phyloP scores from a whole-genome alignment of 2,329 filamentous ascomycete species.

The Davidsoniella virescens region DNA sequence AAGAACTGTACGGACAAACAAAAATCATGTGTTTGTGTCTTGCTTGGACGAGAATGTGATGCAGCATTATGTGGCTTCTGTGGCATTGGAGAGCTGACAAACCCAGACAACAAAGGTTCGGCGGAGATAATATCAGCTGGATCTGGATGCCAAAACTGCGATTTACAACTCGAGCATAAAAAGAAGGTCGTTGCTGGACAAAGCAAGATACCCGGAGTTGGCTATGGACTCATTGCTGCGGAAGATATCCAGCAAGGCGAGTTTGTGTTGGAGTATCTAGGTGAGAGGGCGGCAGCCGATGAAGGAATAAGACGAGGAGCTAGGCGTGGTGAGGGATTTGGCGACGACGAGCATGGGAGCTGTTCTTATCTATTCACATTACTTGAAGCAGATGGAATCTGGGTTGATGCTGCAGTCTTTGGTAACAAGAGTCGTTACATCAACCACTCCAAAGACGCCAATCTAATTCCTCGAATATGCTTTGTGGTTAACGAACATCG shows the following conservation, averaged over 20 bases:
- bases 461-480: conserved; percentile 47
- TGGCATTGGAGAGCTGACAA: conserved; percentile 27
- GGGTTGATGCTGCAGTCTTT: conserved; percentile 59
- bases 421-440: conserved; percentile 74
- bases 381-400: conserved; percentile 42
- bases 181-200: conserved; percentile 53
- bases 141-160: conserved; percentile 54
- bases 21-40: conserved; percentile 52
- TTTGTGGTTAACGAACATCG: conserved; percentile 62
- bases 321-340: conserved; percentile 39
- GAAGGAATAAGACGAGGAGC: conserved; percentile 55
- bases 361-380: conserved; percentile 50
- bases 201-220: conserved; percentile 50
- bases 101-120: conserved; percentile 1
- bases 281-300: conserved; percentile 55
- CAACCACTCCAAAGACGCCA: conserved; percentile 50
- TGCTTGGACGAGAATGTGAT: conserved; percentile 65
- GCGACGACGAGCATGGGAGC: conserved; percentile 40
- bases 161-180: conserved; percentile 49
- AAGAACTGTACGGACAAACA: conserved; percentile 40
- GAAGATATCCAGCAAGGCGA: conserved; percentile 50
- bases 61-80: conserved; percentile 57
- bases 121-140: conserved; percentile 30
- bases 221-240: conserved; percentile 60
- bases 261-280: conserved; percentile 69